Base-by-base conservation (phyloP, 1,139 yeast genomes). In the Debaryomyces subglobosus region DNA sequence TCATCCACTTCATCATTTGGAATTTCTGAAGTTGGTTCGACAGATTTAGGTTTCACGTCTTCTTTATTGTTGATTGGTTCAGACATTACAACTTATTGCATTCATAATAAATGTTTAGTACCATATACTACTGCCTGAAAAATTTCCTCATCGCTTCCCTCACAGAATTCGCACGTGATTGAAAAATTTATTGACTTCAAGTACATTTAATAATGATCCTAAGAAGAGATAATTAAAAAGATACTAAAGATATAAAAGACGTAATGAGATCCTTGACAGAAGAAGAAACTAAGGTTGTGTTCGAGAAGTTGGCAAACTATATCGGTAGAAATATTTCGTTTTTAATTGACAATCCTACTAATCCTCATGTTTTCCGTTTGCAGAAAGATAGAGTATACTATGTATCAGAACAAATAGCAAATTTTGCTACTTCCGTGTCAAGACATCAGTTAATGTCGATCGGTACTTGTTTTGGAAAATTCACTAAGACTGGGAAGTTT, bases 311-410 rank as follows among this genome's bases (percentile, higher is more conserved):
- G 49, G 97, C 98, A 53, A 94, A 89, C 68, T 95, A 94, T 64
- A 89, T 94, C 55, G 99, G 99, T 13, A 81, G 97, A 68, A 94
- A 94, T 68, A 92, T 95, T 53, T 84, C 96, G 10, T 84, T 85
- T 58, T 76, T 94, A 53, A 89, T 94, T 56, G 96, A 94, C 62
- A 86, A 92, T 64, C 85, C 89, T 40, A 91, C 89, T 58, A 89
- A 88, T 59, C 96, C 96, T 32, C 96, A 91, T 71, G 97, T 96
- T 42, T 91, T 94, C 78, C 81, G 99, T 67, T 78, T 94, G 53
- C 99, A 94, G 67, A 94, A 94, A 68, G 99, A 94, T 66, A 77
- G 99, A 63, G 98, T 94, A 1, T 94, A 94, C 75, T 94, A 94
- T 65, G 96, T 94, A 37, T 72, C 89, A 42, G 97, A 91, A 62